Conservation (phyloP, 1,284 basidiomycete species). For the Ganoderma boninense region DNA sequence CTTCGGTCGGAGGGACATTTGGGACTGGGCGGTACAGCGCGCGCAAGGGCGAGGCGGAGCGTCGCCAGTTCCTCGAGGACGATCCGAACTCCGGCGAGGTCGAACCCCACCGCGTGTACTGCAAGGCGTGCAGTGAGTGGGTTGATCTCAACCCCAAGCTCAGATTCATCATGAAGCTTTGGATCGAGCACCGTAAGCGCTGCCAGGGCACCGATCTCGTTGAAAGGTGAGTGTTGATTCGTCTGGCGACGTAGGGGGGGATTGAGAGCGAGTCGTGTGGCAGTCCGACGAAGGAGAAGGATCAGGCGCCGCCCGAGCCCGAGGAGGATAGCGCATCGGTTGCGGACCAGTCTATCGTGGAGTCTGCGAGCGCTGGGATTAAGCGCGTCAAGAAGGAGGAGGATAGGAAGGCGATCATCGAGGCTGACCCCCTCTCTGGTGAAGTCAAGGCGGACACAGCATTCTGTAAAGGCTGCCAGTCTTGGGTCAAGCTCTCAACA, state of each 20-base stretch:
- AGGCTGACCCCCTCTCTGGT: slow-evolving; percentile 58
- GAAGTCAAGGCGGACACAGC: slow-evolving; percentile 58
- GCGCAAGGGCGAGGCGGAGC: slow-evolving; percentile 64
- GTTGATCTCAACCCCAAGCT: slow-evolving; percentile 60
- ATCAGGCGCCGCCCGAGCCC: slow-evolving; percentile 33
- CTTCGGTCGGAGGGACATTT: slow-evolving; percentile 27
- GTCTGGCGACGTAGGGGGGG: neutral
- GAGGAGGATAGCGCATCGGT: slow-evolving; percentile 37
- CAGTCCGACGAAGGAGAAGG: slow-evolving; percentile 26
- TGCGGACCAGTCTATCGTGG: slow-evolving; percentile 28
- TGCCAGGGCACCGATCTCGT: slow-evolving; percentile 42
- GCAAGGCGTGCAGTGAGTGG: slow-evolving; percentile 61
- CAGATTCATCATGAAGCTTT: slow-evolving; percentile 63
- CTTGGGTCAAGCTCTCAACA: slow-evolving; percentile 62
- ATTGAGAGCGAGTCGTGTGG: neutral
- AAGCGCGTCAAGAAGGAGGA: slow-evolving; percentile 44
- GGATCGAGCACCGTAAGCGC: slow-evolving; percentile 61
- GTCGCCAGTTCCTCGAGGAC: slow-evolving; percentile 66
- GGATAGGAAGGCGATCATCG: slow-evolving; percentile 59
- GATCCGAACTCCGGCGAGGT: slow-evolving; percentile 62
- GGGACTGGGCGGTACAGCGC: slow-evolving; percentile 41
- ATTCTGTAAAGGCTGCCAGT: slow-evolving; percentile 65
- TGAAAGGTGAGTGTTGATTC: slow-evolving; percentile 33
- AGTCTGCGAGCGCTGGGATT: slow-evolving; percentile 19
- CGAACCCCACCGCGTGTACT: slow-evolving; percentile 62